These are phyloP conservation scores for Pseudofabraea citricarpa DNA, from an alignment of 2,329 filamentous ascomycete species.

Conservation along the genomic window DNA sequence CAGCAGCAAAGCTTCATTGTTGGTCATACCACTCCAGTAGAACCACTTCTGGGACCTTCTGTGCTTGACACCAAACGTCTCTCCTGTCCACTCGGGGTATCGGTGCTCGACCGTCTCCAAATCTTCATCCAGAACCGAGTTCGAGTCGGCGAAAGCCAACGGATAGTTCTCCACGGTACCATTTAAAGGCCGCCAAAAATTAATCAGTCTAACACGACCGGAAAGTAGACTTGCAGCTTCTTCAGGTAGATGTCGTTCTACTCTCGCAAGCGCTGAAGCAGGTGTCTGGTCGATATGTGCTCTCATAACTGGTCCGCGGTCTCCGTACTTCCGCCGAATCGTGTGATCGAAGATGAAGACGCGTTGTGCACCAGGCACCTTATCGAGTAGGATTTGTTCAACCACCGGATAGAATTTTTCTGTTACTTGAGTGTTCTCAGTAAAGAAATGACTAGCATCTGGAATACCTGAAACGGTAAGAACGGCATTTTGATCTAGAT, in stretches of 20 bases:
- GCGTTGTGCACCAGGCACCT: slow-evolving; percentile 39
- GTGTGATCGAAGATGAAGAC: slow-evolving; percentile 59
- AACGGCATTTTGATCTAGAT: slow-evolving; percentile 2
- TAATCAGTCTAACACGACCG: slow-evolving; percentile 46
- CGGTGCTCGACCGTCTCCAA: slow-evolving; percentile 6
- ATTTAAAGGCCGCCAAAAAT: slow-evolving; percentile 19
- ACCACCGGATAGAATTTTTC: slow-evolving; percentile 4
- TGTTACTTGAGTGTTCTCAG: background rate
- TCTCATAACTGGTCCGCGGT: slow-evolving; percentile 38
- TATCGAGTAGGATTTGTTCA: background rate
- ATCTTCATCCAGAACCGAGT: slow-evolving; percentile 5
- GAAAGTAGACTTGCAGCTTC: slow-evolving; percentile 37
- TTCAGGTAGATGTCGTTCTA: slow-evolving; percentile 36
- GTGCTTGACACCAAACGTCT: slow-evolving; percentile 8
- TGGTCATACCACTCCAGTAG: slow-evolving; percentile 10
- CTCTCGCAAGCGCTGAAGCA: slow-evolving; percentile 33
- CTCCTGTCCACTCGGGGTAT: slow-evolving; percentile 8
- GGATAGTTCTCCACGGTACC: slow-evolving; percentile 7
- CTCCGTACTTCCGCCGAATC: slow-evolving; percentile 35
- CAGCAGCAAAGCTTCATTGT: slow-evolving; percentile 10
- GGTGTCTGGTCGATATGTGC: slow-evolving; percentile 55
- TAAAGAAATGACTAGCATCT: background rate
- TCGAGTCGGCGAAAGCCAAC: slow-evolving; percentile 8
- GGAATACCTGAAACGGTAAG: background rate
- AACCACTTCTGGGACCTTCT: slow-evolving; percentile 7